Evolutionary conservation across 306 rosid species (phyloP).

Genomic region (Biancaea sappan): DNA sequence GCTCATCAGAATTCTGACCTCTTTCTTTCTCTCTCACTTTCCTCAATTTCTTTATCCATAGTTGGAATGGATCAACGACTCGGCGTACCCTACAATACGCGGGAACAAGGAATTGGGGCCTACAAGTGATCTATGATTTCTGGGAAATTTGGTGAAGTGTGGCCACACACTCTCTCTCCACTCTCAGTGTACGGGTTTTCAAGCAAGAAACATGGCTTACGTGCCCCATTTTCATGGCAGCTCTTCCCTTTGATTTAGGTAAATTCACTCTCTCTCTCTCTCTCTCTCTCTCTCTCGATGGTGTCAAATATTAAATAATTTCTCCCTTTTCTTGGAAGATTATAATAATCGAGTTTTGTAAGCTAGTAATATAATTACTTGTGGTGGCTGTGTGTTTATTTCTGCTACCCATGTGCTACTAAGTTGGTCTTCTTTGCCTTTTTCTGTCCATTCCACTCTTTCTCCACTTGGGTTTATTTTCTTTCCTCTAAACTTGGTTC

Average conservation of each 20-base stretch:
- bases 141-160: neutral
- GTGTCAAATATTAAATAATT: slow-evolving; percentile 35
- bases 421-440: slow-evolving; percentile 43
- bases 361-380: slow-evolving; percentile 44
- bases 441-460: slow-evolving; percentile 18
- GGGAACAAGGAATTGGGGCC: slow-evolving; percentile 39
- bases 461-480: slow-evolving; percentile 35
- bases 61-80: slow-evolving; percentile 4
- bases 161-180: too few relatives aligned
- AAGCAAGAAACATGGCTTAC: slow-evolving; percentile 48
- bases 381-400: slow-evolving; percentile 45
- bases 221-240: slow-evolving; percentile 33
- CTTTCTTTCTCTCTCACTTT: neutral
- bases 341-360: slow-evolving; percentile 34
- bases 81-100: neutral
- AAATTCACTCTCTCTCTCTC: slow-evolving; percentile 24
- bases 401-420: slow-evolving; percentile 69
- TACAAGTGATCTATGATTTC: slow-evolving; percentile 24
- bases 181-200: slow-evolving; percentile 31
- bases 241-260: slow-evolving; percentile 10
- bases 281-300: slow-evolving; percentile 35
- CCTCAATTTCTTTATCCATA: slow-evolving; percentile 18
- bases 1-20: slow-evolving; percentile 47
- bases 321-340: slow-evolving; percentile 35
- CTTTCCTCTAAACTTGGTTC: slow-evolving; percentile 24